Percentiles rank a stretch among this genome's conserved stretches.
Conservation (phyloP, 2,329 filamentous ascomycete genomes). For the Colletotrichum navitas region DNA sequence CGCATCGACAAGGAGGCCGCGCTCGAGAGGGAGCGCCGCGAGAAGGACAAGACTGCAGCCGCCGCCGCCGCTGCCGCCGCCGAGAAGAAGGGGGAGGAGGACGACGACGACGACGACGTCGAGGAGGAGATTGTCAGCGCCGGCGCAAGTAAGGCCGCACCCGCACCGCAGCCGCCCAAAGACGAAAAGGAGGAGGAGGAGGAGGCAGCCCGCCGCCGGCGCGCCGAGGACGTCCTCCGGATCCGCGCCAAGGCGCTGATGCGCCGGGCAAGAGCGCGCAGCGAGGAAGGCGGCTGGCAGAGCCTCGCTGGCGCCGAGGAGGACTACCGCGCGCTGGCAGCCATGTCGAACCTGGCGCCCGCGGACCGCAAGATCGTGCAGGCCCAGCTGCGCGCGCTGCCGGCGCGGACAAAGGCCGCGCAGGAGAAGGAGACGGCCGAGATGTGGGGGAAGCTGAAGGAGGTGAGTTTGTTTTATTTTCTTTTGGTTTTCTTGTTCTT, state of each 20-base stretch:
- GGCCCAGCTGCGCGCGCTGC: conserved; percentile 74
- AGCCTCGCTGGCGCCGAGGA: conserved; percentile 81
- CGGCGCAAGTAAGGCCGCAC: conserved; percentile 66
- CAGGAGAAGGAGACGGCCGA: conserved; percentile 91
- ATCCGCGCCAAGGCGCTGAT: conserved; percentile 88
- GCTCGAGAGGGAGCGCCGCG: conserved; percentile 44
- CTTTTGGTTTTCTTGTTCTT: not conserved
- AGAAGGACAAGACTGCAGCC: conserved; percentile 59
- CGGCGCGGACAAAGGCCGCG: conserved; percentile 77
- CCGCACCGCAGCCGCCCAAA: conserved; percentile 46
- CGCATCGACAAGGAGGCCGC: conserved; percentile 60
- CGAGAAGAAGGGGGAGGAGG: too few species aligned
- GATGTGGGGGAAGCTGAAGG: conserved; percentile 98
- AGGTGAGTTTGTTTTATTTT: conserved; percentile 60
- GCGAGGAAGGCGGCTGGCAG: conserved; percentile 81
- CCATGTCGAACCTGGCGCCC: conserved; percentile 70
- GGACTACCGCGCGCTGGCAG: conserved; percentile 79
- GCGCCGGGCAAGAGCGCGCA: conserved; percentile 79
- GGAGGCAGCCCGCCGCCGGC: conserved; percentile 51
- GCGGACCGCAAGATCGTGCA: conserved; percentile 78
- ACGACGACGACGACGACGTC: conserved; percentile 56
- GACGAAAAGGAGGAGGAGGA: conserved; percentile 45
- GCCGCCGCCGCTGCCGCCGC: too few species aligned
- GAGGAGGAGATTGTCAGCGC: conserved; percentile 70
- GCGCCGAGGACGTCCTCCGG: conserved; percentile 75